Percentiles rank a stretch among this genome's conserved stretches.
phyloP scores from a whole-genome alignment of 75 land plant genomes.

The Selaginella tamariscina region DNA sequence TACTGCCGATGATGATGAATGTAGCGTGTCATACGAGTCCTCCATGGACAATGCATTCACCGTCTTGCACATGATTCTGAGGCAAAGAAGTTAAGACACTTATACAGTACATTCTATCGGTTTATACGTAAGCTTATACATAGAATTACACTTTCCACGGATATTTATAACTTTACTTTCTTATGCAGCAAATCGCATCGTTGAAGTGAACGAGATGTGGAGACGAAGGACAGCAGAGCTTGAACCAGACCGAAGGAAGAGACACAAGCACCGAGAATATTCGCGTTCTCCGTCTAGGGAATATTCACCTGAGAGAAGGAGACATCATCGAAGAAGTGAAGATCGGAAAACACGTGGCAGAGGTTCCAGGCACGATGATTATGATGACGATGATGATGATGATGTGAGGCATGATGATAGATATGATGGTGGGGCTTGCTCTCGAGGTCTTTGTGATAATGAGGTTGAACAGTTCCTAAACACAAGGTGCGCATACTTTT shows the following conservation, averaged over 20 bases:
- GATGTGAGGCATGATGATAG: constrained; percentile 9
- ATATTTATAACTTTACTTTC: not conserved
- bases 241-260: constrained; percentile 40
- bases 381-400: constrained; percentile 11
- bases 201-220: constrained; percentile 95
- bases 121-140: too few species aligned
- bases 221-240: constrained; percentile 52
- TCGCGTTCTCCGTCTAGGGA: too few species aligned
- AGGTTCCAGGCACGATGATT: not conserved
- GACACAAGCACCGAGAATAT: constrained; percentile 13
- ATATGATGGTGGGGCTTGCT: constrained; percentile 32
- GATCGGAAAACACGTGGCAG: constrained; percentile 1
- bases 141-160: too few species aligned
- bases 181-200: constrained; percentile 63
- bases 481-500: constrained; percentile 48
- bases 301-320: constrained; percentile 18
- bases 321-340: constrained; percentile 19
- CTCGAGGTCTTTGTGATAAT: constrained; percentile 37
- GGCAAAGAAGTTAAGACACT: too few species aligned
- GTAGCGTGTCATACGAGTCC: too few species aligned
- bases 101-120: too few species aligned
- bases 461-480: constrained; percentile 65
- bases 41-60: too few species aligned
- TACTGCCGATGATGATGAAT: too few species aligned
- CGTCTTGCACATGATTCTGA: too few species aligned